Evolutionary conservation across 139 green algal genomes (phyloP), one percentile per base, ranked within the genome.

Genomic region (Diplosphaera chodatii): DNA sequence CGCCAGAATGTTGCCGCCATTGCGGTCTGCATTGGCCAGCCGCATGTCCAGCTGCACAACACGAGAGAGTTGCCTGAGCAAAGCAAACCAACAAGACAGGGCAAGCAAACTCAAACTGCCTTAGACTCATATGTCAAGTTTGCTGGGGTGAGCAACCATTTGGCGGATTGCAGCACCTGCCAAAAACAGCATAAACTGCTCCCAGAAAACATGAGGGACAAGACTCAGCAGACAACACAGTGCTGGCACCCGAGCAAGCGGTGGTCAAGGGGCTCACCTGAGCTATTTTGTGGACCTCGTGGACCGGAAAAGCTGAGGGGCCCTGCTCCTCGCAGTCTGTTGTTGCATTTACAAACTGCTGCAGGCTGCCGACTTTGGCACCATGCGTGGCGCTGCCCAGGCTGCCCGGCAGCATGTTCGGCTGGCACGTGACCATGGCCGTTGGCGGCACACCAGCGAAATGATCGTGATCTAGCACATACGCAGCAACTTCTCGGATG

Each of bases 1-100:
- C n/a, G 68, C 79, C 25, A 92, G 81, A 25, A 92, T 84, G 77
- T 92, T 92, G 75, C 73, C 70, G 27, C 79, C 87, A 67, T 92
- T 92, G 63, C 87, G 79, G 69, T 92, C 87, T 32, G 78, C 80
- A 71, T 92, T 92, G 32, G 70, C 84, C 23, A 90, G 80, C 37
- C 87, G 78, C 56, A 92, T 74, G 73, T 92, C 87, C 63, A 88
- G 59, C 48, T 59, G 48, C 25, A 88, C n/a, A 40, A 66, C 37
- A 48, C n/a, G n/a, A n/a, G n/a, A n/a, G n/a, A n/a, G n/a, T n/a
- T n/a, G n/a, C n/a, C n/a, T n/a, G n/a, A n/a, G n/a, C n/a, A n/a
- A n/a, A n/a, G n/a, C n/a, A n/a, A n/a, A n/a, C n/a, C n/a, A n/a
- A n/a, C n/a, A n/a, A n/a, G n/a, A n/a, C n/a, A n/a, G n/a, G n/a